Base-by-base conservation (phyloP, 2,329 filamentous ascomycete species). In the Botrytis cinerea region DNA sequence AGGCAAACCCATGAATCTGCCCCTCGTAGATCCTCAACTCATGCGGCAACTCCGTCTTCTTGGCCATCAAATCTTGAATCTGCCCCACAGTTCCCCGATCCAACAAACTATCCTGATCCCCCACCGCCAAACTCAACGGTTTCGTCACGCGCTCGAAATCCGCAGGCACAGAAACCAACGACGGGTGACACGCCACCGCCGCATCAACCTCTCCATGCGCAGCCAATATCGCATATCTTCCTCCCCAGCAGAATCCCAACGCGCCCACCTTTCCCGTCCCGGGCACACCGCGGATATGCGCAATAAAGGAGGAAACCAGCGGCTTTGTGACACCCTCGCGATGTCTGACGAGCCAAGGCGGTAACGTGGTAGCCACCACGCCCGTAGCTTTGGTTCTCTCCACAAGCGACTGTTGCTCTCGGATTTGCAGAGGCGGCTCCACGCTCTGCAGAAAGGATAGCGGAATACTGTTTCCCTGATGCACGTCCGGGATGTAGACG, bases 171-270 rank as follows among this genome's bases (percentile, higher is more conserved):
- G 76, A 78, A 38, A 90, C 74, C 35, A 84, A 76, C 66, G 84
- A 86, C 2, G 88, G 87, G 77, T 89, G 87, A 70, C 81, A 83
- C 1, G 82, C 81, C 73, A 81, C 82, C 8, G 81, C 82, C 12
- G 83, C 84, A 77, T 85, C 83, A 28, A 84, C 82, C 5, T 78
- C 76, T 22, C 77, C 78, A 40, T 84, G 83, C 14, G 84, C 82
- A 12, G 89, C 83, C 40, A 84, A 79, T 14, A 88, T 79, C 4
- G 84, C 81, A 76, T 89, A 85, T 75, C 87, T 86, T 32, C 87
- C 89, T 40, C 89, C 89, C 89, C 89, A 91, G 83, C 88, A 91
- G 82, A 89, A 91, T 0, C 89, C 89, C 0, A 87, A 86, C 0
- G 84, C 86, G 35, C 85, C 88, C 62, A 90, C 80, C 71, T 83